These are phyloP conservation scores for Grigorovia transvaalensis DNA, from an alignment of 805 yeast species.

Conservation along the genomic window DNA sequence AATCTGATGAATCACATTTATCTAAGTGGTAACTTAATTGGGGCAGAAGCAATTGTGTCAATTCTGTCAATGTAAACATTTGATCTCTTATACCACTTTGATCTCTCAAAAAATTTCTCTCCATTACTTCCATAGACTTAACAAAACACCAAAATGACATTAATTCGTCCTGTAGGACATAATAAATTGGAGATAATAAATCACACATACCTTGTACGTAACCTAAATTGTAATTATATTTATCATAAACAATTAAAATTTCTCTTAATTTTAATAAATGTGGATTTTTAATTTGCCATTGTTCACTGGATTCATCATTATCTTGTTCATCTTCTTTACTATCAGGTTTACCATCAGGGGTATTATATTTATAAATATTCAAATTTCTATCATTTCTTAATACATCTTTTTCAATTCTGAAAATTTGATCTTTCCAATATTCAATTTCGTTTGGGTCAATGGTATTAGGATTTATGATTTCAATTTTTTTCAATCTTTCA, in stretches of 20 bases:
- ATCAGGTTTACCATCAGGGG: conserved; percentile 32
- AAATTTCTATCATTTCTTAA: conserved; percentile 81
- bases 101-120: conserved; percentile 81
- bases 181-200: conserved; percentile 75
- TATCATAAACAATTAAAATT: conserved; percentile 77
- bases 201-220: conserved; percentile 99
- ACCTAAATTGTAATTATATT: conserved; percentile 72
- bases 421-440: conserved; percentile 83
- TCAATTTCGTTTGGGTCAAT: conserved; percentile 28
- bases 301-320: conserved; percentile 27
- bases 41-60: conserved; percentile 87
- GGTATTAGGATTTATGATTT: too few species aligned
- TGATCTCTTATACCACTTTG: conserved; percentile 90
- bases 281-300: conserved; percentile 59
- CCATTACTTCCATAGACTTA: conserved; percentile 89
- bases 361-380: conserved; percentile 42
- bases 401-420: conserved; percentile 86
- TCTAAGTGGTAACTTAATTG: conserved; percentile 70
- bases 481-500: conserved; percentile 43
- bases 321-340: conserved; percentile 22
- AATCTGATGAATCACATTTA: conserved; percentile 77
- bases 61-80: conserved; percentile 69
- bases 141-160: conserved; percentile 83
- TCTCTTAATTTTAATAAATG: conserved; percentile 65
- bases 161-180: conserved; percentile 54